These are phyloP conservation scores for Wallacemonas collosoma DNA, from an alignment of 208 protist species.

Conservation along the genomic window DNA sequence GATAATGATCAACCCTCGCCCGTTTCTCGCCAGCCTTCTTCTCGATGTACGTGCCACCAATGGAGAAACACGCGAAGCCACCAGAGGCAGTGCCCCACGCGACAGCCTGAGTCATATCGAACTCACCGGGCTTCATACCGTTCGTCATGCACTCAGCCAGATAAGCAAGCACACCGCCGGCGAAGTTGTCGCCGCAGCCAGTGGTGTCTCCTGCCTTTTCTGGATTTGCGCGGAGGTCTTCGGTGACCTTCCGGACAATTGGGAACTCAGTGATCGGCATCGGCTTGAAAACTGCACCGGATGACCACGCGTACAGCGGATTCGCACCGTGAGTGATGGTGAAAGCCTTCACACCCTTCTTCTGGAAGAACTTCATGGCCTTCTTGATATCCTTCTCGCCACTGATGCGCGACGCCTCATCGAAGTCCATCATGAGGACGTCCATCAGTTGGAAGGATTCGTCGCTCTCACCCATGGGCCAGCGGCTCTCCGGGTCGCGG, in stretches of 20 bases:
- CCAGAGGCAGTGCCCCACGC: conserved; percentile 26
- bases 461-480: conserved; percentile 33
- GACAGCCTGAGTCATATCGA: conserved; percentile 26
- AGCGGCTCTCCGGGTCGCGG: conserved; percentile 18
- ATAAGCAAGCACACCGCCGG: conserved; percentile 25
- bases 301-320: conserved; percentile 25
- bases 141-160: conserved; percentile 19
- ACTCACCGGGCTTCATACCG: conserved; percentile 15
- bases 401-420: conserved; percentile 29
- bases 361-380: conserved; percentile 27
- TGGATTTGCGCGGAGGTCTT: conserved; percentile 21
- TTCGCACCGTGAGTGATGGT: conserved; percentile 30
- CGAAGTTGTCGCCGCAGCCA: conserved; percentile 35
- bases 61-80: conserved; percentile 28
- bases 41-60: conserved; percentile 35
- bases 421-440: conserved; percentile 38
- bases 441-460: conserved; percentile 43
- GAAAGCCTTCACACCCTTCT: conserved; percentile 31
- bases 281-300: conserved; percentile 30
- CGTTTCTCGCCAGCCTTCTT: conserved; percentile 35
- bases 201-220: conserved; percentile 26
- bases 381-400: conserved; percentile 22
- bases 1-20: conserved; percentile 20
- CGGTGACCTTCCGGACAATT: conserved; percentile 18
- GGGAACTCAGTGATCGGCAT: conserved; percentile 23